Evolutionary conservation across 371 early-diverging fungal species (phyloP).

Genomic region (Phascolomyces articulosus): DNA sequence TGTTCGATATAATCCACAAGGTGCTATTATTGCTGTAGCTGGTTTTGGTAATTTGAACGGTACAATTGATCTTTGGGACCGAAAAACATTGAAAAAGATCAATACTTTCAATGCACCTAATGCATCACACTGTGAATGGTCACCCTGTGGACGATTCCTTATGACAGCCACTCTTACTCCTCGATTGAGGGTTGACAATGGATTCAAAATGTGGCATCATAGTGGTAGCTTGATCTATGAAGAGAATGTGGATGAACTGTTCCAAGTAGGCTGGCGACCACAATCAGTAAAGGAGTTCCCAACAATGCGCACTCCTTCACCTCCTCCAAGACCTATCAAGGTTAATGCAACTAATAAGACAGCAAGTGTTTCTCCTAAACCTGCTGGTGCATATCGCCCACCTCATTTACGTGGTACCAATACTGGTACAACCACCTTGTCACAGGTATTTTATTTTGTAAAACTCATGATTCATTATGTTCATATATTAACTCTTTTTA

Average conservation of each 20-base stretch:
- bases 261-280: slow-evolving; percentile 83
- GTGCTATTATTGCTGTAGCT: slow-evolving; percentile 81
- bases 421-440: slow-evolving; percentile 50
- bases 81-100: slow-evolving; percentile 80
- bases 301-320: slow-evolving; percentile 68
- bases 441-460: no score
- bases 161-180: slow-evolving; percentile 93
- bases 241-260: slow-evolving; percentile 82
- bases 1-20: slow-evolving; percentile 89
- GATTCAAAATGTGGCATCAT: slow-evolving; percentile 95
- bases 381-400: slow-evolving; percentile 77
- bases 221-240: slow-evolving; percentile 84
- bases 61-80: slow-evolving; percentile 92
- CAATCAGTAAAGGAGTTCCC: slow-evolving; percentile 68
- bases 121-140: slow-evolving; percentile 88
- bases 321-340: slow-evolving; percentile 60
- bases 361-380: slow-evolving; percentile 39
- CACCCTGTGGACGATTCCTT: slow-evolving; percentile 89
- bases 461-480: no score
- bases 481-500: background rate
- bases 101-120: slow-evolving; percentile 80
- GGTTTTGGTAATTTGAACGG: slow-evolving; percentile 98
- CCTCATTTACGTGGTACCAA: slow-evolving; percentile 71
- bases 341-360: slow-evolving; percentile 20
- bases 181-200: slow-evolving; percentile 96